phyloP scores from a whole-genome alignment of 441 rosid genomes.

The Francoa sonchifolia region DNA sequence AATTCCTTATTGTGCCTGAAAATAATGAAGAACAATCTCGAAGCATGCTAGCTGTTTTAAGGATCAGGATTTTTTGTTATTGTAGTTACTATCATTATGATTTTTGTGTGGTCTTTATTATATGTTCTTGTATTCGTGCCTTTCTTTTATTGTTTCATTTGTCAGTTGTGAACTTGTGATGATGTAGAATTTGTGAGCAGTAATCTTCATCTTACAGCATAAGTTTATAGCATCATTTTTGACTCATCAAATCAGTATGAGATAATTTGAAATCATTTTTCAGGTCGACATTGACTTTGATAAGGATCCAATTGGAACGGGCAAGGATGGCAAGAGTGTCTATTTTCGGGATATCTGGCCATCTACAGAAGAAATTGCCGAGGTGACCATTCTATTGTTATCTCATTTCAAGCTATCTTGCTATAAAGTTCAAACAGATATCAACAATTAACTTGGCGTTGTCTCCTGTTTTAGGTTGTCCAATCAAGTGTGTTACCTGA shows the following conservation, averaged over 20 bases:
- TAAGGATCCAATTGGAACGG: constrained; percentile 59
- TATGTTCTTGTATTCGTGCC: too few species aligned
- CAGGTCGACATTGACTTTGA: constrained; percentile 84
- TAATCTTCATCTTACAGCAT: too few species aligned
- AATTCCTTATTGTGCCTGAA: too few species aligned
- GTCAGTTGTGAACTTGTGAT: too few species aligned
- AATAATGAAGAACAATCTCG: too few species aligned
- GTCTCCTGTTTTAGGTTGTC: constrained; percentile 50
- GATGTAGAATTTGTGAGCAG: too few species aligned
- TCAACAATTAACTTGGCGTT: background rate
- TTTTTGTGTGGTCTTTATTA: too few species aligned
- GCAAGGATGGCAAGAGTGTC: constrained; percentile 56
- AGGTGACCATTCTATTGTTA: constrained; percentile 23
- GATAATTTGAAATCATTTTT: constrained; percentile 15
- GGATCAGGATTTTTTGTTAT: too few species aligned
- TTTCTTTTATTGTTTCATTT: too few species aligned
- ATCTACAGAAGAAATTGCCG: constrained; percentile 70
- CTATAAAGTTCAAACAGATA: background rate
- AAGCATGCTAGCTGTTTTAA: too few species aligned
- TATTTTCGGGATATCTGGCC: constrained; percentile 91
- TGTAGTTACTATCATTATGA: too few species aligned
- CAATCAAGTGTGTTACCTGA: constrained; percentile 78
- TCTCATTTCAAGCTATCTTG: background rate
- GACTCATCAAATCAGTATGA: constrained; percentile 5
- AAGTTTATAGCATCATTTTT: background rate